Evolutionary conservation across 1,139 yeast species (phyloP), one percentile per base, ranked within the genome.

Genomic region (Kodamaea fungicola): DNA sequence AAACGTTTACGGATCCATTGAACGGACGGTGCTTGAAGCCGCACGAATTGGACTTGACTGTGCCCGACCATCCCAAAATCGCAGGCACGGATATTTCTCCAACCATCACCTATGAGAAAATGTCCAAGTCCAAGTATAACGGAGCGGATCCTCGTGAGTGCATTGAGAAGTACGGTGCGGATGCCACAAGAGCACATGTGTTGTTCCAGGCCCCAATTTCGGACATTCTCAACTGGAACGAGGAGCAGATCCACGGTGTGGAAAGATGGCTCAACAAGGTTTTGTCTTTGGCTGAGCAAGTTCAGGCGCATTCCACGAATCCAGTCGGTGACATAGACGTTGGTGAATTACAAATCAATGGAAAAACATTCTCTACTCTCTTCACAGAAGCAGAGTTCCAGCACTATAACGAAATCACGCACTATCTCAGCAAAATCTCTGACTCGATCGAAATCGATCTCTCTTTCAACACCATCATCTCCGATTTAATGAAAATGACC

Each of bases 91-190:
- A 83, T 1, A 55, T 59, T 33, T 45, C 52, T 0, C 87, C 96
- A 0, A 43, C 44, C 0, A 57, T 86, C 1, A 64, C 86, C 0
- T 88, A 61, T 54, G 97, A 92, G 54, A 92, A 92, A 55, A 92
- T 92, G 98, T 89, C 97, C 1, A 92, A 92, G 59, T 89, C 97
- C 1, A 92, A 92, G 54, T 80, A 80, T 53, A 92, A 92, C 53
- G 98, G 98, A 10, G 96, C 87, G 3, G 96, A 90, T 54, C 97
- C 97, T 0, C 77, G 73, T 1, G 76, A 74, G 40, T 85, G 92
- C 48, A 89, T 92, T 23, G 57, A 55, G n/a, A 70, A 67, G 32
- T 87, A 87, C 58, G 98, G 98, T 2, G 90, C 97, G 2, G 98
- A 92, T 65, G 90, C 96, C 0, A 85, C 92, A 0, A 74, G 98